phyloP scores from a whole-genome alignment of 768 basidiomycete species.

The Leccinum longicurvipes region DNA sequence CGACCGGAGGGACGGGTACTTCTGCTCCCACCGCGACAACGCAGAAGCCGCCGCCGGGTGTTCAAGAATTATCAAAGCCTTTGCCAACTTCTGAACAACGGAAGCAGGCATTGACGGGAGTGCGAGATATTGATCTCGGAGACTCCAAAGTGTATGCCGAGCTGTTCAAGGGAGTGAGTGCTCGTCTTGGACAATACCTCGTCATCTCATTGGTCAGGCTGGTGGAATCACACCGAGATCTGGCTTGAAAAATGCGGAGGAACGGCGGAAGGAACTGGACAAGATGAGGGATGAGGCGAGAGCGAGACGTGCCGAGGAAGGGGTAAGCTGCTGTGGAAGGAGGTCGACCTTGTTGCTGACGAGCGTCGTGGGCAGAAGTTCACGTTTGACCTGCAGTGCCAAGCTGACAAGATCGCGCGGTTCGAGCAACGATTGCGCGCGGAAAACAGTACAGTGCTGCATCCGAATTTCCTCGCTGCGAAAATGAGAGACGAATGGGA shows the following conservation, averaged over 20 bases:
- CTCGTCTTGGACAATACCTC: neutral
- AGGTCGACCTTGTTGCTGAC: conserved; percentile 7
- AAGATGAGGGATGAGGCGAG: conserved; percentile 69
- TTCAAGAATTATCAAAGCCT: conserved; percentile 27
- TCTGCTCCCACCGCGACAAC: conserved; percentile 23
- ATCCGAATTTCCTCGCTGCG: conserved; percentile 57
- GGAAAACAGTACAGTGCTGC: conserved; percentile 53
- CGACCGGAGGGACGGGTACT: no score
- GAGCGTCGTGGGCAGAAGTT: conserved; percentile 34
- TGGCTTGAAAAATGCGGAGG: conserved; percentile 56
- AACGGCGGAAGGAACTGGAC: conserved; percentile 63
- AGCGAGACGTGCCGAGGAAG: conserved; percentile 52
- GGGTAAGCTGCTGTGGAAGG: conserved; percentile 37
- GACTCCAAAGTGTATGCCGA: conserved; percentile 60
- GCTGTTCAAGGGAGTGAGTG: conserved; percentile 55
- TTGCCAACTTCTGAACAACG: conserved; percentile 26
- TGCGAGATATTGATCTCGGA: conserved; percentile 61
- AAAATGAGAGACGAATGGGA: conserved; percentile 57
- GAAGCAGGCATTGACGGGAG: conserved; percentile 44
- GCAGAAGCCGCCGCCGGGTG: conserved; percentile 18
- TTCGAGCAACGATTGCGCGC: conserved; percentile 57
- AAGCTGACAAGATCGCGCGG: conserved; percentile 56
- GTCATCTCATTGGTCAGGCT: conserved; percentile 27
- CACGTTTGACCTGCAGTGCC: conserved; percentile 55
- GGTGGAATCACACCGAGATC: conserved; percentile 44